Evolutionary conservation across 108 stramenopile species (phyloP).

Genomic region (Skeletonema menzelii): DNA sequence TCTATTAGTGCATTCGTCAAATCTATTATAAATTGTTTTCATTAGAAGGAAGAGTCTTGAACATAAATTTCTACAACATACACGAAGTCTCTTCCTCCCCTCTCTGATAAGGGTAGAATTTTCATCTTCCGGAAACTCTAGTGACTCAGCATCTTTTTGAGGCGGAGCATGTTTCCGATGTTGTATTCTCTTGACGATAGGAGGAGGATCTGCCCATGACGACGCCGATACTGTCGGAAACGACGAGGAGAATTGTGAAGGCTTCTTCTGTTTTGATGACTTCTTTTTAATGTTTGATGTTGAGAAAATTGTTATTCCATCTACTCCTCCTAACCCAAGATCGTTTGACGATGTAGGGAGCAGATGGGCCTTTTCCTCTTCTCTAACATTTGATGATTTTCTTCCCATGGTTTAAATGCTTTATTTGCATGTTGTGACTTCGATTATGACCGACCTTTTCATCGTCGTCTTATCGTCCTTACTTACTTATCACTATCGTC

Average conservation of each 20-base stretch:
- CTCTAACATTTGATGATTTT: not conserved
- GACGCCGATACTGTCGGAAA: not conserved
- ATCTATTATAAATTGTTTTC: not conserved
- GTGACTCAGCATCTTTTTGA: not conserved
- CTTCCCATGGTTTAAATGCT: not conserved
- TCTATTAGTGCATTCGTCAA: not conserved
- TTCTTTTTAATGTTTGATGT: not conserved
- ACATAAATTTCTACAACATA: not conserved
- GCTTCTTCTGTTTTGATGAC: not conserved
- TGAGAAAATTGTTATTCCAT: not conserved
- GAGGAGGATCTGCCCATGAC: not conserved
- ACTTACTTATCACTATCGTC: no score
- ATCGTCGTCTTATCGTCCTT: no score
- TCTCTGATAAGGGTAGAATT: not conserved
- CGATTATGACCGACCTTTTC: no score
- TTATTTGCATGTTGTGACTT: no score
- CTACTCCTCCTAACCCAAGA: not conserved
- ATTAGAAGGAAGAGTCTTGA: not conserved
- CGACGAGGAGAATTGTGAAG: not conserved
- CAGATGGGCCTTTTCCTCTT: not conserved
- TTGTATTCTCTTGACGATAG: not conserved
- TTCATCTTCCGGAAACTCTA: not conserved
- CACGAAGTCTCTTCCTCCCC: not conserved
- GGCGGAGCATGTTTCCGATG: not conserved
- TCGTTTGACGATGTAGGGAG: not conserved